Evolutionary conservation across 805 yeast genomes (phyloP), one percentile per base, ranked within the genome.

Genomic region (Sugiyamaella mastotermitis): DNA sequence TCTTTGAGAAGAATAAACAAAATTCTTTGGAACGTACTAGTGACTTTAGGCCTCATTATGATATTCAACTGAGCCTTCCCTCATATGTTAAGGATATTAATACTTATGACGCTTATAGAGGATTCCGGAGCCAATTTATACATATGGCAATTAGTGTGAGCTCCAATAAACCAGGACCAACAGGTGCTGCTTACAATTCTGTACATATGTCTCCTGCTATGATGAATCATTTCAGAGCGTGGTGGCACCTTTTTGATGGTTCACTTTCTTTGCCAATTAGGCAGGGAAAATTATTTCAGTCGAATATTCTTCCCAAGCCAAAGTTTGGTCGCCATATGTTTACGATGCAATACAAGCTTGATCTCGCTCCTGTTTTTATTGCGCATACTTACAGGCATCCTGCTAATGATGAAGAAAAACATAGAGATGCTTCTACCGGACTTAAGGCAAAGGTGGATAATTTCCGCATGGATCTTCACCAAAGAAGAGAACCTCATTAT

Each of bases 201-300:
- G 70, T 83, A 31, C 94, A 88, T 55, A 61, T 90, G 37, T 70
- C 87, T 2, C 95, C 96, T 1, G 65, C 65, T 3, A 71, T 79
- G 0, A 68, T 90, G 48, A 55, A 62, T 5, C 82, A 78, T 43
- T 87, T 92, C 62, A 78, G 76, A 52, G 55, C 59, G 3, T 92
- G 97, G 97, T 88, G 96, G 95, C 61, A 62, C 23, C 71, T 83
- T 47, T 90, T 90, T 58, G 72, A 80, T n/a, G 80, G 90, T 18
- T 78, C 80, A 39, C 68, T 82, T 48, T 76, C 86, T 37, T 65
- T 88, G 15, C 95, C 97, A 0, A 72, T 86, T 11, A 71, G 94
- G 36, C 69, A 74, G 32, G 97, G 97, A 0, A 58, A 62, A 1
- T 54, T 92, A 17, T 90, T 85, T 64, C 61, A 49, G 34, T 37